Conservation (phyloP, 2,329 filamentous ascomycete species). For the Hymenoscyphus infarciens region DNA sequence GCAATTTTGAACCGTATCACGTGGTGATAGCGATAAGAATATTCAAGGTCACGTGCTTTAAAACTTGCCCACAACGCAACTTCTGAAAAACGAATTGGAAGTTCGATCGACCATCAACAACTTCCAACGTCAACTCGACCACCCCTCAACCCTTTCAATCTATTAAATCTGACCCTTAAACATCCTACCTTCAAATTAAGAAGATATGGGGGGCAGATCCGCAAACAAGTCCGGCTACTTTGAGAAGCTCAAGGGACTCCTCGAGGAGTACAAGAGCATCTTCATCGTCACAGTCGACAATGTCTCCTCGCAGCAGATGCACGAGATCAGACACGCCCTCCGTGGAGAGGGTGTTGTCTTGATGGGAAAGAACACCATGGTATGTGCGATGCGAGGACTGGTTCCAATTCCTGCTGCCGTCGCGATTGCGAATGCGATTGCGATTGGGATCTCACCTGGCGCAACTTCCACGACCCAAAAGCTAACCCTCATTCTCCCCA, state of each 20-base stretch:
- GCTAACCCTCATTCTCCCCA: conserved; percentile 36
- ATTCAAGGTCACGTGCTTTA: conserved; percentile 7
- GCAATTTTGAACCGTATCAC: not conserved
- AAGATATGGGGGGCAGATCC: conserved; percentile 98
- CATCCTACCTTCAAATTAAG: conserved; percentile 94
- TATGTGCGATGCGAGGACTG: conserved; percentile 39
- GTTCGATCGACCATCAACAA: conserved; percentile 10
- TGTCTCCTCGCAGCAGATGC: conserved; percentile 99
- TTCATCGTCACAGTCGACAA: conserved; percentile 99
- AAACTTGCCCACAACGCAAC: not conserved
- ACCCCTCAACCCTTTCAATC: conserved; percentile 23
- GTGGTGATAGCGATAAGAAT: conserved; percentile 2
- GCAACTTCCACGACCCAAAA: conserved; percentile 2
- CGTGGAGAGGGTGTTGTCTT: conserved; percentile 90
- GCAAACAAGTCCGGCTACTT: conserved; percentile 96
- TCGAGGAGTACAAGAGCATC: conserved; percentile 95
- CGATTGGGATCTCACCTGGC: not conserved
- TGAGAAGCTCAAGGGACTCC: conserved; percentile 97
- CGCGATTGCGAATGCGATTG: not conserved
- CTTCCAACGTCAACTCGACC: conserved; percentile 3
- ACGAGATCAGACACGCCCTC: conserved; percentile 95
- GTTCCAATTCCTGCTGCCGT: not conserved
- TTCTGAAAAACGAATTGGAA: not conserved
- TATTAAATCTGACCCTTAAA: conserved; percentile 75
- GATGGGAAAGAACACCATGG: conserved; percentile 99